A percentile compares a stretch with the other conserved stretches of the same genome.
Conservation (phyloP, 352 stramenopile species). For the Pythium aphanidermatum region DNA sequence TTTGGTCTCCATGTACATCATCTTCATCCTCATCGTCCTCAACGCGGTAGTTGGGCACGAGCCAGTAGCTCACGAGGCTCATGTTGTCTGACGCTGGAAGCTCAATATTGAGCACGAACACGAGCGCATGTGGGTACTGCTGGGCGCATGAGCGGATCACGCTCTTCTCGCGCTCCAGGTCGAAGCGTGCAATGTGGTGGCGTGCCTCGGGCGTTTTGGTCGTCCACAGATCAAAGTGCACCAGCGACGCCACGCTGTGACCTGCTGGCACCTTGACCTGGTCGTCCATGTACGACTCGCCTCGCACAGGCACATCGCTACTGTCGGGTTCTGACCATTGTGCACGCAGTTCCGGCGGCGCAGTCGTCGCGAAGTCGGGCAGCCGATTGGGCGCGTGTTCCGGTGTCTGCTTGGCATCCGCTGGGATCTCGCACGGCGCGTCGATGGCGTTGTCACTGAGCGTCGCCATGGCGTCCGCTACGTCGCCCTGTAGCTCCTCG, state of each 20-base stretch:
- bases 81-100: conserved; percentile 67
- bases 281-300: conserved; percentile 48
- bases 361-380: conserved; percentile 22
- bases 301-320: conserved; percentile 44
- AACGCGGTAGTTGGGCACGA: conserved; percentile 27
- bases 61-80: conserved; percentile 75
- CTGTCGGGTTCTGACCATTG: conserved; percentile 62
- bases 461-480: conserved; percentile 3
- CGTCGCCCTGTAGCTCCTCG: too few species aligned
- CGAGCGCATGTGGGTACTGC: conserved; percentile 46
- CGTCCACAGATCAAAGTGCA: conserved; percentile 66
- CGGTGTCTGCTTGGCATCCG: conserved; percentile 24
- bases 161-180: conserved; percentile 35
- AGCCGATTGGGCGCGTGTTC: neutral
- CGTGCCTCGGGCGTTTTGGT: conserved; percentile 32
- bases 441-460: conserved; percentile 13
- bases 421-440: conserved; percentile 7
- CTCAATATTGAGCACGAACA: conserved; percentile 86
- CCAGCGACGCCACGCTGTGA: conserved; percentile 27
- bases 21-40: neutral
- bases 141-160: conserved; percentile 40
- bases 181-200: conserved; percentile 49
- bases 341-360: conserved; percentile 30
- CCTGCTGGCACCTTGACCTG: conserved; percentile 33
- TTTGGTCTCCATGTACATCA: conserved; percentile 6